Conservation (phyloP, 2,329 filamentous ascomycete genomes). For the Mycosphaerelloides madeirae region DNA sequence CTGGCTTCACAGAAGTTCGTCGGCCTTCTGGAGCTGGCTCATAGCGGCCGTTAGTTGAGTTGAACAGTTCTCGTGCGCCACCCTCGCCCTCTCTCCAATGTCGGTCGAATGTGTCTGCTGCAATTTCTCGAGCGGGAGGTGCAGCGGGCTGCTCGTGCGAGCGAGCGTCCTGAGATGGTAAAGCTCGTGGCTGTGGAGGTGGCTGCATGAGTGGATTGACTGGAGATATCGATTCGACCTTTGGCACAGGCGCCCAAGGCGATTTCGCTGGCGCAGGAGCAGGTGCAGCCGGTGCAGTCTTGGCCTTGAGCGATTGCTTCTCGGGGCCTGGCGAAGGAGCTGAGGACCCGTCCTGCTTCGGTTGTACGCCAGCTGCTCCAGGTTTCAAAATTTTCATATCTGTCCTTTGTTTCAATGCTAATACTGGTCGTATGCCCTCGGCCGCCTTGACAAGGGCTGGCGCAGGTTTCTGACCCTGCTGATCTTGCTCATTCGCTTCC, state of each 20-base stretch:
- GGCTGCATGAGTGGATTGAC: conserved; percentile 51
- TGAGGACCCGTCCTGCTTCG: conserved; percentile 31
- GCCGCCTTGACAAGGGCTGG: conserved; percentile 23
- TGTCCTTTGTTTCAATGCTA: conserved; percentile 34
- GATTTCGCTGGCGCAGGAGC: conserved; percentile 73
- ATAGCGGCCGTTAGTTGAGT: conserved; percentile 91
- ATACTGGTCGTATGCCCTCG: conserved; percentile 24
- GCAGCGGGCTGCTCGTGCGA: conserved; percentile 52
- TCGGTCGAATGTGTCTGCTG: conserved; percentile 87
- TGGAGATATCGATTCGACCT: conserved; percentile 75
- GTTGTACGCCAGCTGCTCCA: conserved; percentile 36
- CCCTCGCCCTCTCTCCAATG: conserved; percentile 69
- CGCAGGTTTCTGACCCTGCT: conserved; percentile 18
- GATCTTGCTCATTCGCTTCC: conserved; percentile 10
- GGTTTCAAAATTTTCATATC: conserved; percentile 49
- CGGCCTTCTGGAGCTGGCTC: conserved; percentile 77
- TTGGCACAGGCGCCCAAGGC: conserved; percentile 83
- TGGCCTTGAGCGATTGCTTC: conserved; percentile 68
- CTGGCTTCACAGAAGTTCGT: conserved; percentile 63
- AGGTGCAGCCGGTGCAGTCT: conserved; percentile 48
- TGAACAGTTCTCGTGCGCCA: conserved; percentile 74
- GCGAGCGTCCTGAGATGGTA: conserved; percentile 53
- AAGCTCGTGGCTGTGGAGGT: conserved; percentile 30
- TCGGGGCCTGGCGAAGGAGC: conserved; percentile 49
- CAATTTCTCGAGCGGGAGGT: conserved; percentile 71